Evolutionary conservation across 1,284 basidiomycete genomes (phyloP), one percentile per base, ranked within the genome.

Genomic region (Somion occarium): DNA sequence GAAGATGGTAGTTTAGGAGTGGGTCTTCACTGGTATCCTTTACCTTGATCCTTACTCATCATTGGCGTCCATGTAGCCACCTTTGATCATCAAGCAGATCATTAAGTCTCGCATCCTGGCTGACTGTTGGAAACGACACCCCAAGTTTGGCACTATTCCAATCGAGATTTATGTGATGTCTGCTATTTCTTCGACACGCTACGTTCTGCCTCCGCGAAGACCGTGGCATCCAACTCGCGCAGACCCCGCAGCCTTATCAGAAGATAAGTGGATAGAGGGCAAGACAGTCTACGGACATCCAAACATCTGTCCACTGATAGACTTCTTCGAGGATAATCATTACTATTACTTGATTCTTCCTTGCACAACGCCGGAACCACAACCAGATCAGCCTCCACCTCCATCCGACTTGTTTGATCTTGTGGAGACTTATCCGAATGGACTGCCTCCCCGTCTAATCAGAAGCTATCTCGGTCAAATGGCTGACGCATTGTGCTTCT

Each of bases 151-250:
- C 38, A 97, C 96, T 1, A 98, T 99, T 59, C 96, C 97, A 5
- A 95, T 98, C 69, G 97, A 99, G 72, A 97, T 99, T 38, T 97
- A 97, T 67, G 96, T 99, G 57, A 93, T 99, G 90, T 97, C 76
- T 65, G 91, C 76, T 63, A 91, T 85, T 69, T 96, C 79, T 58
- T 85, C 78, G 69, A 91, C 81, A 20, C 79, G 78, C 51, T 91
- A 86, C 66, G 75, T 82, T 18, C 74, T 94, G 12, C 83, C 88
- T 5, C 73, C 84, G 12, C 76, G 78, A 50, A 78, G 87, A 47
- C 84, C 90, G 19, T 94, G 92, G 93, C 81, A 92, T 70, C 85
- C 91, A 15, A 73, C 74, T 41, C 82, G 87, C 23, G 54, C 58
- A 41, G 55, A 60, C 30, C 47, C 57, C 11, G 60, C 61, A 19